Evolutionary conservation across 1,284 basidiomycete species (phyloP), one percentile per base, ranked within the genome.

Genomic region (Leccinum brunneo-olivaceum): DNA sequence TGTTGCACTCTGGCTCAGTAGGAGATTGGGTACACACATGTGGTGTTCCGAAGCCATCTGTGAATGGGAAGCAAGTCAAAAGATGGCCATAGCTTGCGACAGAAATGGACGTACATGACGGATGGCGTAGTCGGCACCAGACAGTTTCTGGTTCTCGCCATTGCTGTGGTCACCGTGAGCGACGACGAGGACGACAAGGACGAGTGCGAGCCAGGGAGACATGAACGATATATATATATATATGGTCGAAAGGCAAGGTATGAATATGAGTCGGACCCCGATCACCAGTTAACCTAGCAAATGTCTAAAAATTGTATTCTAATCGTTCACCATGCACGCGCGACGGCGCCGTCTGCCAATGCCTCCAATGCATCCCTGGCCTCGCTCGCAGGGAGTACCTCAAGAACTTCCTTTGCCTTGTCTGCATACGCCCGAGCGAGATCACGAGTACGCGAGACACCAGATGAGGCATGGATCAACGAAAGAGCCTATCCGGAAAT

Each of bases 11-110:
- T 5, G 18, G n/a, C n/a, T 19, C 16, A 12, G 24, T 19, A 21
- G 6, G 11, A 43, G 42, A 55, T 45, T 29, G n/a, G 23, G 41
- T 39, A 43, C 61, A 50, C 44, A 89, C 88, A 90, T 90, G 62
- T 90, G 87, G 62, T 90, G 87, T 54, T 90, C 87, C 15, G 76
- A 74, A 43, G 83, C 76, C 87, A 90, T 90, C 87, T 90, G 53
- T 21, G 28, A 16, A 20, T 20, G 39, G 19, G 21, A 52, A 15
- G 30, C 45, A 44, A 44, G 48, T 57, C 28, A 61, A 50, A 43
- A 34, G 20, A 36, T 21, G 21, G 5, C 21, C 21, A 7, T 7
- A 21, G 21, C 21, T 21, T 44, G 16, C 11, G 19, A 49, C 43
- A 11, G 47, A 53, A 5, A 43, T 25, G 34, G 41, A 68, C 80